These are phyloP conservation scores for Piper longum DNA, from an alignment of 164 flowering plant genomes.

Conservation along the genomic window DNA sequence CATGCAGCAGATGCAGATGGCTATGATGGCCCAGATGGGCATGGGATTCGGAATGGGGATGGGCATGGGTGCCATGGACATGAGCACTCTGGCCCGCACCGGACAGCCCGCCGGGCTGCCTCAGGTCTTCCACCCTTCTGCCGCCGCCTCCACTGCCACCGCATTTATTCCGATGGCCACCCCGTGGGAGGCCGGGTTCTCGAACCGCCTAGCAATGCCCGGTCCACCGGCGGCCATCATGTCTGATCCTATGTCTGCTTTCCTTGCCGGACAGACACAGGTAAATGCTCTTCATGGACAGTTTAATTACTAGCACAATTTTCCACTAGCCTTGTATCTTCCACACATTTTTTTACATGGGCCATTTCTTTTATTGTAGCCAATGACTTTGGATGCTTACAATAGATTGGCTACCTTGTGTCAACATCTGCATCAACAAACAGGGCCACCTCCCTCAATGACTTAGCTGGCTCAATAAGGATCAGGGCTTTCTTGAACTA, in stretches of 20 bases:
- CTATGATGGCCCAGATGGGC: slow-evolving; percentile 56
- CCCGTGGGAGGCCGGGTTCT: slow-evolving; percentile 31
- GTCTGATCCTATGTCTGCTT: slow-evolving; percentile 44
- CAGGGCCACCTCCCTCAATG: background rate
- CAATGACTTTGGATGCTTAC: slow-evolving; percentile 60
- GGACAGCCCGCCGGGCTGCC: slow-evolving; percentile 23
- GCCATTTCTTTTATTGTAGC: slow-evolving; percentile 22
- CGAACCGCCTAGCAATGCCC: slow-evolving; percentile 14
- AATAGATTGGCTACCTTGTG: slow-evolving; percentile 53
- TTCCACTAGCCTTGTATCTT: no score
- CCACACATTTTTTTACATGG: background rate
- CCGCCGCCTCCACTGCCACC: slow-evolving; percentile 5
- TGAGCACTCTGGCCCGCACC: slow-evolving; percentile 21
- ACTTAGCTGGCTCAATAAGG: background rate
- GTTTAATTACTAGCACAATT: background rate
- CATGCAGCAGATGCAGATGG: slow-evolving; percentile 69
- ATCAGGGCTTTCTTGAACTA: background rate
- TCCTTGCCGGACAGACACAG: slow-evolving; percentile 54
- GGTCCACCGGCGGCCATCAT: slow-evolving; percentile 12
- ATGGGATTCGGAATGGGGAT: slow-evolving; percentile 49
- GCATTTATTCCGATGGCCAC: slow-evolving; percentile 25
- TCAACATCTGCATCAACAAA: slow-evolving; percentile 41
- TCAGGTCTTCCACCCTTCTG: slow-evolving; percentile 29
- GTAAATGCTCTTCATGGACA: slow-evolving; percentile 11
- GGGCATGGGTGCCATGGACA: slow-evolving; percentile 47